These are phyloP conservation scores for Tolypocladium cylindrosporum DNA, from an alignment of 2,329 filamentous ascomycete species.

Conservation along the genomic window DNA sequence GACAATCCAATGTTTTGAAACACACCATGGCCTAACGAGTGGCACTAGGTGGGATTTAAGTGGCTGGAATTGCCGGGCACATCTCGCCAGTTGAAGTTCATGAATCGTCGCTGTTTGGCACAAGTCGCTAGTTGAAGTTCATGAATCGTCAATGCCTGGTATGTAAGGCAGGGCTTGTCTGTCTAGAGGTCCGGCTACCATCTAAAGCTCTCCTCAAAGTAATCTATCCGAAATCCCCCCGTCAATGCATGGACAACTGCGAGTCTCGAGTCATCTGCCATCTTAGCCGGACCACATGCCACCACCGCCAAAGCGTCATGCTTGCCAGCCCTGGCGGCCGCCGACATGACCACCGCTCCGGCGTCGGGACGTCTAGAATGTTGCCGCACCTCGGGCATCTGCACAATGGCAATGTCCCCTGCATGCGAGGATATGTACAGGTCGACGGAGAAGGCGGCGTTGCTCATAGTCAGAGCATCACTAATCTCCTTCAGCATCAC, in stretches of 20 bases:
- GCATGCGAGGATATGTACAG: constrained; percentile 22
- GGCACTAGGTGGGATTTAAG: background rate
- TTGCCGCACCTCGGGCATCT: constrained; percentile 7
- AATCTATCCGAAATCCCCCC: constrained; percentile 8
- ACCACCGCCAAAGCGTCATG: constrained; percentile 27
- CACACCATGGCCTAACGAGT: background rate
- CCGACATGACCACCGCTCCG: constrained; percentile 17
- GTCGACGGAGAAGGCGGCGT: constrained; percentile 18
- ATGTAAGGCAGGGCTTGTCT: background rate
- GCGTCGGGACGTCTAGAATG: constrained; percentile 21
- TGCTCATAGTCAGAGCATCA: constrained; percentile 11
- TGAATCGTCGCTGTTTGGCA: no score
- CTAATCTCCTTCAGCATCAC: constrained; percentile 23
- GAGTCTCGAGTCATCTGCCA: constrained; percentile 32
- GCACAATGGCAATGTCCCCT: background rate
- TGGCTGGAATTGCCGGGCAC: background rate
- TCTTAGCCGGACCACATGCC: constrained; percentile 31
- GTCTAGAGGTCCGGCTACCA: background rate
- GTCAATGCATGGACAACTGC: constrained; percentile 22
- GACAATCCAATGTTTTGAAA: background rate
- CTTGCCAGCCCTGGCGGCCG: constrained; percentile 8
- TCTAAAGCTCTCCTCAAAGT: constrained; percentile 7
- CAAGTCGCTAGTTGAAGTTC: background rate
- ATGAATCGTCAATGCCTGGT: background rate
- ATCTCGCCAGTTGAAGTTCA: no score